Evolutionary conservation across 2,329 filamentous ascomycete genomes (phyloP), one percentile per base, ranked within the genome.

Genomic region (Fusarium sp.): DNA sequence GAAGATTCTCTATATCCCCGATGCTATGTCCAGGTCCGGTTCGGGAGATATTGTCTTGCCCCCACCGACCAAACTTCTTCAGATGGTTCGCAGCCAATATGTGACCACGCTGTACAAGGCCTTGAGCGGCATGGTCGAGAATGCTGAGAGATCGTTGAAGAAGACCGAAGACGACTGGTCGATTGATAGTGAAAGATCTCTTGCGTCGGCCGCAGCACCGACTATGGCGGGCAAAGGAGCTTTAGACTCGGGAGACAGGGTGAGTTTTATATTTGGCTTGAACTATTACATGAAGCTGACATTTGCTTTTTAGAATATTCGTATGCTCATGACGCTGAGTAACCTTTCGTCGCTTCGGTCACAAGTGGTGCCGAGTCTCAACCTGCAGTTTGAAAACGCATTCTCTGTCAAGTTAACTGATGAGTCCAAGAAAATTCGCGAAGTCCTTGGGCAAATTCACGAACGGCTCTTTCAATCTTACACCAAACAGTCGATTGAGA

Each of bases 371-470:
- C 95, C 95, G 1, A 90, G 90, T 72, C 87, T 99, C n/a, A 93
- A 97, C 77, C 88, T 91, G 7, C 92, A 96, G 76, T 99, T 98
- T 76, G 96, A 99, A 78, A 94, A 93, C 51, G 89, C 93, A 58
- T 99, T 99, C 81, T 94, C 93, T 3, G 93, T 98, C 67, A 97
- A 97, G 77, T 87, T 99, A 63, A 97, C 94, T 3, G 95, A 98
- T 68, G 96, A 99, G 81, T 91, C 91, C 58, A 95, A 95, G 79
- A 96, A 93, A 1, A 95, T 99, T 76, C 90, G 91, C 58, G 94
- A 98, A 75, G 93, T 97, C 6, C 89, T 98, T 14, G 87, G 88
- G 18, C 94, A 98, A 78, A 98, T 99, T 69, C 94, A 98, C 76
- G 88, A 90, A 14, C 90, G 93, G 8, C 89, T 99, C 37, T 99